Conservation (phyloP, 768 basidiomycete species). For the Psilocybe tampanensis region DNA sequence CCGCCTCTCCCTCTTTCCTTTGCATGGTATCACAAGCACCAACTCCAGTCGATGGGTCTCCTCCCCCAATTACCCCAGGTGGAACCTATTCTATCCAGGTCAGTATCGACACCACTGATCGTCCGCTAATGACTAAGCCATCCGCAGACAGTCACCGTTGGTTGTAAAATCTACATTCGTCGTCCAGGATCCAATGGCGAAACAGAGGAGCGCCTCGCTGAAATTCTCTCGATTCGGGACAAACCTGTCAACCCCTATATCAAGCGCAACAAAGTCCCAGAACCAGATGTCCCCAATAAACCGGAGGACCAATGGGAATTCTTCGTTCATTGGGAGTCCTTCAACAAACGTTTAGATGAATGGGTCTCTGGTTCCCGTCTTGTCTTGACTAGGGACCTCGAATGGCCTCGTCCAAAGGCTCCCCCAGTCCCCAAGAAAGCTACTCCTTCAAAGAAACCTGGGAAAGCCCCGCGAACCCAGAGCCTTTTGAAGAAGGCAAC, state of each 20-base stretch:
- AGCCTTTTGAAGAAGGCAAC: slow-evolving; percentile 72
- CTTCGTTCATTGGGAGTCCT: slow-evolving; percentile 98
- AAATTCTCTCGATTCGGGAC: slow-evolving; percentile 94
- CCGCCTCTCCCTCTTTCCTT: slow-evolving; percentile 8
- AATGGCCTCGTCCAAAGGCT: slow-evolving; percentile 92
- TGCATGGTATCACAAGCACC: slow-evolving; percentile 43
- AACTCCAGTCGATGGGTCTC: slow-evolving; percentile 44
- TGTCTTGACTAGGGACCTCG: slow-evolving; percentile 81
- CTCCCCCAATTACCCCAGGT: slow-evolving; percentile 70
- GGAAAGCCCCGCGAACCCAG: slow-evolving; percentile 62
- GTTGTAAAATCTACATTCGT: slow-evolving; percentile 93
- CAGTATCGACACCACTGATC: slow-evolving; percentile 29
- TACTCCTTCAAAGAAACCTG: slow-evolving; percentile 44
- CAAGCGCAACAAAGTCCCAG: slow-evolving; percentile 42
- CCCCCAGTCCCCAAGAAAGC: slow-evolving; percentile 56
- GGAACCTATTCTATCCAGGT: slow-evolving; percentile 81
- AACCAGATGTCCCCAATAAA: slow-evolving; percentile 46
- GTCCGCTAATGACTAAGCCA: slow-evolving; percentile 32
- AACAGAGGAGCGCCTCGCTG: slow-evolving; percentile 89
- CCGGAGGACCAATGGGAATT: slow-evolving; percentile 87
- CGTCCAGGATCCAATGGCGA: slow-evolving; percentile 76
- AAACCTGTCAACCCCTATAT: slow-evolving; percentile 70
- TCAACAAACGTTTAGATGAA: slow-evolving; percentile 98
- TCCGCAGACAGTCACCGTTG: slow-evolving; percentile 75
- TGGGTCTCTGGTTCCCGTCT: slow-evolving; percentile 93